Evolutionary conservation across 257 asterid species (phyloP).

Genomic region (Cynanchum wilfordii): DNA sequence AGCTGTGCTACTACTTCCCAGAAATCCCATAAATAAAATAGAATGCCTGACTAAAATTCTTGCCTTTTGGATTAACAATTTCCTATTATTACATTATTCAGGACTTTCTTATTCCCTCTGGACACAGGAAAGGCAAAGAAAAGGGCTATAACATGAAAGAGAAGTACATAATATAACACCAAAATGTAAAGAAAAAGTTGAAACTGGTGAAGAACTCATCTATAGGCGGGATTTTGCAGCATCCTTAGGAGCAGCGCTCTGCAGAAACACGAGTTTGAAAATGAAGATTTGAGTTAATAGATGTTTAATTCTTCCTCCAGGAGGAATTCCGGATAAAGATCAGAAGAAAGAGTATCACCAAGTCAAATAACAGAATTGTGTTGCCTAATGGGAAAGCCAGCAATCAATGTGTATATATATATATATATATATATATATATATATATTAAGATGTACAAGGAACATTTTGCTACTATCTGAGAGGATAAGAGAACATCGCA

Average conservation of each 20-base stretch:
- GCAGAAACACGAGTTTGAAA: conserved; percentile 14
- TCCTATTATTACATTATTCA: conserved; percentile 4
- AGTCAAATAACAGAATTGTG: neutral
- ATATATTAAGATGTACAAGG: neutral
- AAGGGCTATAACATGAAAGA: neutral
- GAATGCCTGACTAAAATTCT: neutral
- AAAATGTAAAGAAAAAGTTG: neutral
- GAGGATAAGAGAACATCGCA: neutral
- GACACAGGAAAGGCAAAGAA: neutral
- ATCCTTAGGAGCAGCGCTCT: conserved; percentile 44
- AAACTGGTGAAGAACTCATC: neutral
- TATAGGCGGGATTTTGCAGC: conserved; percentile 57
- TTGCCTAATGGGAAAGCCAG: neutral
- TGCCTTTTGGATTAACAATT: neutral
- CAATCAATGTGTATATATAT: neutral
- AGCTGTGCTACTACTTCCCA: neutral
- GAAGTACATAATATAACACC: neutral
- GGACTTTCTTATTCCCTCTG: neutral
- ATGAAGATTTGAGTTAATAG: neutral
- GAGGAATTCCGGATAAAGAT: neutral
- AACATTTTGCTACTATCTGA: neutral
- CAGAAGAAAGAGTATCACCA: neutral
- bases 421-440: neutral
- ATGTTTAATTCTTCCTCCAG: neutral
- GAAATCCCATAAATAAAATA: neutral